Evolutionary conservation across 2,329 filamentous ascomycete species (phyloP), one percentile per base, ranked within the genome.

Genomic region (Arthroderma sp.): DNA sequence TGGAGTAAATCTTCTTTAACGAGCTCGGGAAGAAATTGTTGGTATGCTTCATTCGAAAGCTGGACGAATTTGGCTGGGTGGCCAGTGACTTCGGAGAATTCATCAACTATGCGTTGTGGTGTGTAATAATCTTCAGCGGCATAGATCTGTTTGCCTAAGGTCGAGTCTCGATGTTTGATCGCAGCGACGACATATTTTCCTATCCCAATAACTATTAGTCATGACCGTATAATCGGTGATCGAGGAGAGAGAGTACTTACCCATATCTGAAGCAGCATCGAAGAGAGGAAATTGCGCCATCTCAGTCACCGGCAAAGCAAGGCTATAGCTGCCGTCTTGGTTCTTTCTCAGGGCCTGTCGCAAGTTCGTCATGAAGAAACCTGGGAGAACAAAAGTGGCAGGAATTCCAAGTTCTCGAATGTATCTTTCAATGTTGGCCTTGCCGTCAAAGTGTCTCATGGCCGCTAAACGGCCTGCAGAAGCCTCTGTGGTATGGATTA

Each of bases 1-100:
- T 77, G 68, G 31, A 71, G 58, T 54, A 77, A 46, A 55, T 78
- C 74, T 11, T 43, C 34, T 46, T 71, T 38, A 52, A 63, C 55
- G 2, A 53, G 40, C 8, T 46, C 38, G 2, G 55, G 53, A 5
- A 61, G 32, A 11, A 53, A 52, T 1, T 51, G 53, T 36, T 56
- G 57, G 43, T 57, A 62, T 10, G 49, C 31, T 9, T 59, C 53
- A n/a, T 50, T 45, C 5, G 50, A 43, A 8, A 60, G 32, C 30
- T 52, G 47, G 1, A 55, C 40, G 9, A 50, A 54, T 50, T 70
- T 64, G n/a, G 42, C 44, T n/a, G 38, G 32, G 30, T 44, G 44
- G 0, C 70, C 68, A 0, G 63, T 64, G 2, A 64, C 61, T 42
- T 60, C 59, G 3, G 54, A 56, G 37, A 74, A 59, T 4, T 60